phyloP scores from a whole-genome alignment of 2,329 filamentous ascomycete species.

The Microcyclospora pomicola region DNA sequence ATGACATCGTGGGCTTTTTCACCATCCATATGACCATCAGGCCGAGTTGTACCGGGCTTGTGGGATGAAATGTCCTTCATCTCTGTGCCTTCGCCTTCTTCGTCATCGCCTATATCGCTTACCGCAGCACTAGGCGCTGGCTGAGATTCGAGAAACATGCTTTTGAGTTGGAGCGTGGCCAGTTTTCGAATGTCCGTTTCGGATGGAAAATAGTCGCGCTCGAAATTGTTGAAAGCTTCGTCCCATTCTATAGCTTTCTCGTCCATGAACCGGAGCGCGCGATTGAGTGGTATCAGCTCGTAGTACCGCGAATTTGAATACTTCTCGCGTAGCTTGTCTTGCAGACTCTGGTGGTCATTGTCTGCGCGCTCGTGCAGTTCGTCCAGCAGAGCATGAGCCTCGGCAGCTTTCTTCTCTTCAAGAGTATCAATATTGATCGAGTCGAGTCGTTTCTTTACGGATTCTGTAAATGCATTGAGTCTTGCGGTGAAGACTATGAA shows the following conservation, averaged over 20 bases:
- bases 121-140: conserved; percentile 30
- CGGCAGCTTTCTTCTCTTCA: conserved; percentile 69
- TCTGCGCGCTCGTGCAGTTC: conserved; percentile 62
- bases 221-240: conserved; percentile 75
- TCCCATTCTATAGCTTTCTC: conserved; percentile 94
- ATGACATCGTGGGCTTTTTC: conserved; percentile 53
- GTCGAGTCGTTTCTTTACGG: conserved; percentile 69
- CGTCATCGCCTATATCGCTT: conserved; percentile 35
- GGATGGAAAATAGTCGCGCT: conserved; percentile 79
- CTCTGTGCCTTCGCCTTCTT: conserved; percentile 45
- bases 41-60: no score
- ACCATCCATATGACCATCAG: conserved; percentile 9
- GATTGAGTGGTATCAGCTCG: conserved; percentile 87
- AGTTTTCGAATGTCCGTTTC: conserved; percentile 92
- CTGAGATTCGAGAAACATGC: conserved; percentile 86
- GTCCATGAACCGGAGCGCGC: conserved; percentile 75
- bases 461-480: conserved; percentile 74
- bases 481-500: conserved; percentile 69
- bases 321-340: conserved; percentile 69
- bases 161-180: conserved; percentile 82
- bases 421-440: conserved; percentile 88
- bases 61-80: conserved; percentile 6
- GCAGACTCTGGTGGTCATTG: conserved; percentile 63
- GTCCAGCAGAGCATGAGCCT: conserved; percentile 72
- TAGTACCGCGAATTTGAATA: conserved; percentile 94